Evolutionary conservation across 768 basidiomycete genomes (phyloP).

Genomic region (Xerocomus brunneocitrinus): DNA sequence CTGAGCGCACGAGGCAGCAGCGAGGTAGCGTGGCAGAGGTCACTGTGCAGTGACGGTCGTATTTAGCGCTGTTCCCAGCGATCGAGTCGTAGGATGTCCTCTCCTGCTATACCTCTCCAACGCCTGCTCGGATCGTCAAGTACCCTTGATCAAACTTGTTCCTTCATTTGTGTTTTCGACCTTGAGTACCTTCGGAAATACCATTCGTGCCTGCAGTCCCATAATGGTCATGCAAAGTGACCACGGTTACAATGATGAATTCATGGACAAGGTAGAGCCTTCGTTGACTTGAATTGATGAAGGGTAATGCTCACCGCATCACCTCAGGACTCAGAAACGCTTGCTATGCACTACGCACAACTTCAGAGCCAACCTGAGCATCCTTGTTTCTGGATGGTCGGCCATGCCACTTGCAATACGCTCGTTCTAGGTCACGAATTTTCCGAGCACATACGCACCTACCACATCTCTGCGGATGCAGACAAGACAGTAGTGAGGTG

Average conservation of each 20-base stretch:
- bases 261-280: slow-evolving; percentile 10
- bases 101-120: too few species aligned
- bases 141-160: too few species aligned
- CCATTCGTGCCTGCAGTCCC: too few species aligned
- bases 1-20: too few species aligned
- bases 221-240: slow-evolving; percentile 3
- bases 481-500: slow-evolving; percentile 9
- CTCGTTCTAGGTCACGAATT: slow-evolving; percentile 6
- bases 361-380: slow-evolving; percentile 2
- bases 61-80: too few species aligned
- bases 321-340: slow-evolving; percentile 2
- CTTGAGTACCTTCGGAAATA: too few species aligned
- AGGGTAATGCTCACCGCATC: background rate
- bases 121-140: too few species aligned
- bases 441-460: slow-evolving; percentile 18
- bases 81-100: too few species aligned
- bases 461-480: slow-evolving; percentile 18
- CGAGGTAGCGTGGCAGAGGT: too few species aligned
- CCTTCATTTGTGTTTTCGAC: too few species aligned
- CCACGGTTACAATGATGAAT: background rate
- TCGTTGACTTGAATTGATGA: background rate
- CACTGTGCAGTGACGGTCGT: too few species aligned
- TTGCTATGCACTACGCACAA: background rate
- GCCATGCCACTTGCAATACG: background rate
- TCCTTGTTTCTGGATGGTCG: slow-evolving; percentile 15